A percentile compares a stretch with the other conserved stretches of the same genome.
phyloP scores from a whole-genome alignment of 441 rosid genomes.

The Capsella rubella region DNA sequence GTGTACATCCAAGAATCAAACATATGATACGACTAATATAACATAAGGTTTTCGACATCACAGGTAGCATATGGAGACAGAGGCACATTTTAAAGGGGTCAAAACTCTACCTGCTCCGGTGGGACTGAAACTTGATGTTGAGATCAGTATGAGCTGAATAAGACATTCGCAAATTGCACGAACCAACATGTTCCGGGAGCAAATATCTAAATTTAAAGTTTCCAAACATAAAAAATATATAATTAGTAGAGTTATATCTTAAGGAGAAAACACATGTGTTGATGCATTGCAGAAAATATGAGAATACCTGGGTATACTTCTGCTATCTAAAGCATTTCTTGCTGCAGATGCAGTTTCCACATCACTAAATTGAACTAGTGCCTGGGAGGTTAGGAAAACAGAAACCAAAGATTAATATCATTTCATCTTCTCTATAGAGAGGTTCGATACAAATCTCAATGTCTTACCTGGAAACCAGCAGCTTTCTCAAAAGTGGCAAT shows the following conservation, averaged over 20 bases:
- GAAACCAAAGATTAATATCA: conserved; percentile 19
- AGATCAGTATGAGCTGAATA: conserved; percentile 98
- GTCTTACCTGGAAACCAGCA: conserved; percentile 93
- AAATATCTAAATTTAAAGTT: conserved; percentile 65
- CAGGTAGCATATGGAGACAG: conserved; percentile 14
- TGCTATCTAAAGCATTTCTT: conserved; percentile 90
- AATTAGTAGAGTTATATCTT: conserved; percentile 3
- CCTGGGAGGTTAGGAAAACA: conserved; percentile 56
- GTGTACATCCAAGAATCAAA: conserved; percentile 33
- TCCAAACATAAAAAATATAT: conserved; percentile 15
- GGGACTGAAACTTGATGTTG: conserved; percentile 98
- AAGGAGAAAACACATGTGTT: conserved; percentile 14
- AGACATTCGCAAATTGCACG: conserved; percentile 87
- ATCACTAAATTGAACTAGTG: conserved; percentile 92
- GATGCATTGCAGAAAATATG: conserved; percentile 22
- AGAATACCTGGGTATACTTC: conserved; percentile 91
- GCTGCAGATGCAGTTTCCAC: conserved; percentile 92
- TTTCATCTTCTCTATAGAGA: conserved; percentile 7
- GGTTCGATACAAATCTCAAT: conserved; percentile 7
- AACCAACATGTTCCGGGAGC: conserved; percentile 84
- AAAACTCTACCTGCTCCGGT: conserved; percentile 87
- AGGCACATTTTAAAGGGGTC: conserved; percentile 21
- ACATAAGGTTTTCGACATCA: conserved; percentile 17
- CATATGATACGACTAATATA: conserved; percentile 26
- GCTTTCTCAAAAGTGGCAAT: conserved; percentile 99